A percentile compares a stretch with the other conserved stretches of the same genome.
phyloP scores from a whole-genome alignment of 345 rosid genomes.

The Moricandia arvensis region DNA sequence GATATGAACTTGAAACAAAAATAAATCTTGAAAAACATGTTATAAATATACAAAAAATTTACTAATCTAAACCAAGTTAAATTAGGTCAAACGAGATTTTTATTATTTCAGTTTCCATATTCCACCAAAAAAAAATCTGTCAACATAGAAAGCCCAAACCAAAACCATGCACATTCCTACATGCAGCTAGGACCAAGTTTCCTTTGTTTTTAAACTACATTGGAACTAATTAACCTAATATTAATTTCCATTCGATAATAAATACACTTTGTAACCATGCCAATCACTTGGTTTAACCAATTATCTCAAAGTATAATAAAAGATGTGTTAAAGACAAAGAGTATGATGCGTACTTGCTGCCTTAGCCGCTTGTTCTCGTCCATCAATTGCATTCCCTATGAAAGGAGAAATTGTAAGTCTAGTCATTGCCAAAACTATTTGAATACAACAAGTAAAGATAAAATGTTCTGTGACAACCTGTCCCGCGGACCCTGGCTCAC shows the following conservation, averaged over 20 bases:
- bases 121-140: constrained; percentile 4
- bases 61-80: background rate
- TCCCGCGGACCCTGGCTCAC: too few relatives aligned
- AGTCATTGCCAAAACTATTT: background rate
- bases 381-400: constrained; percentile 62
- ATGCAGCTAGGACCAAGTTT: background rate
- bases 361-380: constrained; percentile 77
- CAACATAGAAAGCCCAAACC: background rate
- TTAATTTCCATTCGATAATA: background rate
- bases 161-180: constrained; percentile 7
- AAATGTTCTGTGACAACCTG: too few relatives aligned
- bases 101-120: background rate
- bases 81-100: background rate
- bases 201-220: background rate
- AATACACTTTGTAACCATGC: background rate
- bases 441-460: background rate
- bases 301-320: background rate
- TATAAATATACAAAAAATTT: background rate
- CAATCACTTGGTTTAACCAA: background rate
- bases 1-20: background rate
- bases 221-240: background rate
- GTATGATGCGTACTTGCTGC: constrained; percentile 46
- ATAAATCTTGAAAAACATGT: background rate
- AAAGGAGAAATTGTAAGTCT: background rate
- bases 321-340: background rate